Evolutionary conservation across 1,139 yeast genomes (phyloP), one percentile per base, ranked within the genome.

Genomic region (Torulaspora pretoriensis): DNA sequence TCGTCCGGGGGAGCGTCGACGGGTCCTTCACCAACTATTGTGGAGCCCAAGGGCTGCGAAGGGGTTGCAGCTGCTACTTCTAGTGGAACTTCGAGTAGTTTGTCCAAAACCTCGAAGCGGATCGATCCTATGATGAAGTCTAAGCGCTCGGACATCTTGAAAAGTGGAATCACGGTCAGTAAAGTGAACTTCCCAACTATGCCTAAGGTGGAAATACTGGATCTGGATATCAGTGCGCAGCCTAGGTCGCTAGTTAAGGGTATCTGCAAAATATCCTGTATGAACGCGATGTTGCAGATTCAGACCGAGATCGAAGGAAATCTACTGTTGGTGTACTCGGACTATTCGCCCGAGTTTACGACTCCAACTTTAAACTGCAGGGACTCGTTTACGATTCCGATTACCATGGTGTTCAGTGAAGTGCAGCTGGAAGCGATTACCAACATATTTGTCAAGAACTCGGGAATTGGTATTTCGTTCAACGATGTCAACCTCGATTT

Each of bases 401-500:
- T 64, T 4, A 61, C 62, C 2, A 61, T 64, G 61, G 59, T 61
- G 3, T 64, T 64, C 47, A 56, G 57, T 16, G 54, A 57, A 19
- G 61, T 63, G 28, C 55, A 57, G 26, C 49, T 64, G 31, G 67
- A 64, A 40, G 65, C 68, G 3, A 64, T 64, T 16, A 56, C 64
- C 5, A 64, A 64, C 45, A 54, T 61, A 1, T 63, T 61, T 43
- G 61, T 63, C 34, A 57, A 60, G 43, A 54, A 59, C 32, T 55
- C 60, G 16, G 65, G 67, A n/a, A 52, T 64, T 6, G 63, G 66
- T 17, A 54, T 64, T 14, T 62, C 68, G 10, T 64, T 64, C 48
- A 64, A 64, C 45, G 68, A 64, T 46, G 68, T 64, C 7, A 54
- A 57, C 29, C 45, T 64, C 27, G 66, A 64, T 45, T 64, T 64